phyloP scores from a whole-genome alignment of 2,329 filamentous ascomycete genomes.

The Ploettnerulaceae sp. region DNA sequence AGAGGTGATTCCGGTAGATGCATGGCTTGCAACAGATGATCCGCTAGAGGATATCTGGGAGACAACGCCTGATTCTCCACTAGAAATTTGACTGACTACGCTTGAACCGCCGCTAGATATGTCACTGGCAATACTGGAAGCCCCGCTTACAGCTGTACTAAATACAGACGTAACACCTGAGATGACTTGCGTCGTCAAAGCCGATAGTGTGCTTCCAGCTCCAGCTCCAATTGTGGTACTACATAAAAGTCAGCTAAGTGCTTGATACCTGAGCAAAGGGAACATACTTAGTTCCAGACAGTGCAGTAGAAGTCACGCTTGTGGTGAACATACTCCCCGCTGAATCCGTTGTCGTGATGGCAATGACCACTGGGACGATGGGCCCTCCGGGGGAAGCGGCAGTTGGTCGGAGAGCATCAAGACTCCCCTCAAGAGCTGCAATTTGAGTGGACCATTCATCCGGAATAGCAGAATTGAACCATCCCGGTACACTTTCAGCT shows the following conservation, averaged over 20 bases:
- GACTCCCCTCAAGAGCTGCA: constrained; percentile 24
- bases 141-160: constrained; percentile 10
- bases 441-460: constrained; percentile 28
- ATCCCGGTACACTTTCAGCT: constrained; percentile 25
- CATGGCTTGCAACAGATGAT: constrained; percentile 7
- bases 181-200: constrained; percentile 17
- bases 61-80: neutral
- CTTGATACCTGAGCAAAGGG: neutral
- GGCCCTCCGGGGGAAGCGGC: constrained; percentile 9
- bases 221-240: constrained; percentile 4
- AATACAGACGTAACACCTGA: constrained; percentile 17
- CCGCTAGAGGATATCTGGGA: constrained; percentile 1
- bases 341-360: constrained; percentile 5
- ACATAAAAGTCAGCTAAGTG: neutral
- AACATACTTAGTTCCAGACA: neutral
- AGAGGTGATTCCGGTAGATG: neutral
- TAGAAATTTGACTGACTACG: neutral
- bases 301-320: constrained; percentile 12
- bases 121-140: neutral
- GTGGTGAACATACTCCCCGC: constrained; percentile 18
- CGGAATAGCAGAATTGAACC: constrained; percentile 32
- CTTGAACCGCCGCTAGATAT: neutral
- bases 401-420: constrained; percentile 23
- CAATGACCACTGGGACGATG: constrained; percentile 17
- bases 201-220: constrained; percentile 10